These are phyloP conservation scores for Pisolithus orientalis DNA, from an alignment of 768 basidiomycete species.

Conservation along the genomic window DNA sequence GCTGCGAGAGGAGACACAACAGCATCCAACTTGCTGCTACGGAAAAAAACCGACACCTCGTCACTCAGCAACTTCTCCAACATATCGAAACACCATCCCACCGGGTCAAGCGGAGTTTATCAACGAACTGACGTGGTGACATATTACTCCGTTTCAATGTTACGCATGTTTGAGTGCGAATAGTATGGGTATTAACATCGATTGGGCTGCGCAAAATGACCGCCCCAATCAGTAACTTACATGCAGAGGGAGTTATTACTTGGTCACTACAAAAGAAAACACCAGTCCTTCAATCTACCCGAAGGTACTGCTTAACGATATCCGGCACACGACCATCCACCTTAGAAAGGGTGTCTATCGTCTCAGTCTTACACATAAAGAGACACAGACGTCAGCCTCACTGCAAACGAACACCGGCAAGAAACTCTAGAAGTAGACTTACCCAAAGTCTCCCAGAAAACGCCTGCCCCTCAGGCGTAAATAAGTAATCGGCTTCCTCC, in stretches of 20 bases:
- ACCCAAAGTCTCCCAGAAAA: constrained; percentile 30
- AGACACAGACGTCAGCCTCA: neutral
- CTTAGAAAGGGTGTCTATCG: constrained; percentile 12
- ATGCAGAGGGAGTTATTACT: neutral
- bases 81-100: no score
- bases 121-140: no score
- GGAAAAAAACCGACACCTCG: no score
- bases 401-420: neutral
- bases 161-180: no score
- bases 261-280: neutral
- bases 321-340: constrained; percentile 15
- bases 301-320: constrained; percentile 12
- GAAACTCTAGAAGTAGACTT: neutral
- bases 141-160: no score
- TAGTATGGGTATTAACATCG: no score
- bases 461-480: constrained; percentile 22
- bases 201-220: neutral
- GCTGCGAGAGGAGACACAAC: no score
- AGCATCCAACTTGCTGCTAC: no score
- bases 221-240: neutral
- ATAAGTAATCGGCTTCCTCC: constrained; percentile 27
- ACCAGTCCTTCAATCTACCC: neutral
- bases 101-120: no score
- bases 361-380: constrained; percentile 14
- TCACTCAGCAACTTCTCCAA: no score